Percentiles rank a stretch among this genome's conserved stretches.
Conservation (phyloP, 345 rosid species). For the Jatropha curcas region DNA sequence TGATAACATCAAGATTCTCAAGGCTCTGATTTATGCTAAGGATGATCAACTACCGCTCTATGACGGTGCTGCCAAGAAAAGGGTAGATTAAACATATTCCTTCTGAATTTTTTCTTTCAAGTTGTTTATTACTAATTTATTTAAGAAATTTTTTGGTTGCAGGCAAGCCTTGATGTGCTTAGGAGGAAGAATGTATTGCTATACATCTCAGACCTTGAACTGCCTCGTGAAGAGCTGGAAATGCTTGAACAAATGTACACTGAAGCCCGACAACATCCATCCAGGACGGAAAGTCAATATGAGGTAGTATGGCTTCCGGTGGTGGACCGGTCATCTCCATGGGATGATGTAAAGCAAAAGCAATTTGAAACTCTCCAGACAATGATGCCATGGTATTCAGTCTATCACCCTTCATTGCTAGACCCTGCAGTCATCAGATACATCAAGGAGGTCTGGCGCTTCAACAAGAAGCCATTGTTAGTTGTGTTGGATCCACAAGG, state of each 20-base stretch:
- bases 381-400: slow-evolving; percentile 75
- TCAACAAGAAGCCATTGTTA: slow-evolving; percentile 60
- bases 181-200: slow-evolving; percentile 69
- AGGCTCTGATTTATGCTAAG: slow-evolving; percentile 37
- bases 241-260: slow-evolving; percentile 53
- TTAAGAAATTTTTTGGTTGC: not conserved
- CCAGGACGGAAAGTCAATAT: slow-evolving; percentile 46
- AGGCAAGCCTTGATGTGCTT: slow-evolving; percentile 70
- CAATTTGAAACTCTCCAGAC: slow-evolving; percentile 50
- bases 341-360: slow-evolving; percentile 45
- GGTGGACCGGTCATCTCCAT: slow-evolving; percentile 43
- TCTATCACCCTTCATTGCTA: slow-evolving; percentile 55
- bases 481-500: slow-evolving; percentile 85
- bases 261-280: slow-evolving; percentile 46
- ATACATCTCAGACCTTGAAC: slow-evolving; percentile 67
- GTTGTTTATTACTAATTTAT: too few relatives aligned
- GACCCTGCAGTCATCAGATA: slow-evolving; percentile 50
- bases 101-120: not conserved
- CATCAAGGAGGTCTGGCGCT: slow-evolving; percentile 65
- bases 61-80: slow-evolving; percentile 30
- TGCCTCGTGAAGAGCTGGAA: slow-evolving; percentile 50
- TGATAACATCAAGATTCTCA: slow-evolving; percentile 46
- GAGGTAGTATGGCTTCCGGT: slow-evolving; percentile 86
- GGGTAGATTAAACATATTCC: slow-evolving; percentile 26
- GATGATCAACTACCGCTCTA: slow-evolving; percentile 46